phyloP scores from a whole-genome alignment of 768 basidiomycete species.

The Termitomyces bulborhizus region DNA sequence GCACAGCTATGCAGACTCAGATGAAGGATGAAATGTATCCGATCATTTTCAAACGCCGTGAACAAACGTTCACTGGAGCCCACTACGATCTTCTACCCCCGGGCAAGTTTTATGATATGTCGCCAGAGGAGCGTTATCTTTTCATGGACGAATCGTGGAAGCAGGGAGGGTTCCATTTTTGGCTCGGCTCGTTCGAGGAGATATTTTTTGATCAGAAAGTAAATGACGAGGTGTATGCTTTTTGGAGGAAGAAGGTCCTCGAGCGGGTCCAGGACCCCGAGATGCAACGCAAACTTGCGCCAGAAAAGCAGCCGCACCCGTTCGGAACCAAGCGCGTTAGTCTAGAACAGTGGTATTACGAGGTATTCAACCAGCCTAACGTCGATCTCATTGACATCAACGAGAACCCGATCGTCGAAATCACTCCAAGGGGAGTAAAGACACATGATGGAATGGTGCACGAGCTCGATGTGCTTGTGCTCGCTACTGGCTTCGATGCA shows the following conservation, averaged over 20 bases:
- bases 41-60: slow-evolving; percentile 11
- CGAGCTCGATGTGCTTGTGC: slow-evolving; percentile 15
- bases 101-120: slow-evolving; percentile 8
- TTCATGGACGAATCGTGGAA: slow-evolving; percentile 15
- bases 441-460: slow-evolving; percentile 15
- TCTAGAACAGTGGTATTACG: slow-evolving; percentile 18
- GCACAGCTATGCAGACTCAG: slow-evolving; percentile 8
- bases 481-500: slow-evolving; percentile 22
- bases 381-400: slow-evolving; percentile 17
- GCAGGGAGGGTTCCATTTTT: slow-evolving; percentile 16
- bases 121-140: slow-evolving; percentile 16
- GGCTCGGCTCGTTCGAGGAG: slow-evolving; percentile 14
- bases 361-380: slow-evolving; percentile 20
- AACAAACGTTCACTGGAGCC: slow-evolving; percentile 15
- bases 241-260: slow-evolving; percentile 10
- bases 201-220: slow-evolving; percentile 9
- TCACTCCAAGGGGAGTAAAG: slow-evolving; percentile 3
- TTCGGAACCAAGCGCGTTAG: slow-evolving; percentile 18
- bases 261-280: slow-evolving; percentile 15
- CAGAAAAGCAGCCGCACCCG: slow-evolving; percentile 15
- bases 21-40: slow-evolving; percentile 14
- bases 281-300: background rate
- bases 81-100: slow-evolving; percentile 2
- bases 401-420: slow-evolving; percentile 14
- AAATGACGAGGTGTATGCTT: slow-evolving; percentile 15